These are phyloP conservation scores for Platanus orientalis DNA, from an alignment of 164 flowering plant species.

Conservation along the genomic window DNA sequence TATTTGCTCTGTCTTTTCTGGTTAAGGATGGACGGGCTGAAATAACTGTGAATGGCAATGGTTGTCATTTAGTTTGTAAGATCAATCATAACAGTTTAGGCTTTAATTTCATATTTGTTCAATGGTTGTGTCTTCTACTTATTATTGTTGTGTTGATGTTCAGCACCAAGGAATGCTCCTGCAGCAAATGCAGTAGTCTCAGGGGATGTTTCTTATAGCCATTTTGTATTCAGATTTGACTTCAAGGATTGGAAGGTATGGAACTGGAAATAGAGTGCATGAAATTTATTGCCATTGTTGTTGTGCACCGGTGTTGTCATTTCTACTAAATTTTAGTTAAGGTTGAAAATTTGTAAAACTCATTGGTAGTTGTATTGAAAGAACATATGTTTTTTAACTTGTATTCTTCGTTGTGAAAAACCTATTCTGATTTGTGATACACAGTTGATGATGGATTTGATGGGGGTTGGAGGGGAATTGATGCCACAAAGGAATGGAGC, in stretches of 20 bases:
- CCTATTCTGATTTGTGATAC: not conserved
- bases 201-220: slow-evolving; percentile 58
- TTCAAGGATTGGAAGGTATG: slow-evolving; percentile 89
- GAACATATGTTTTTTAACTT: no score
- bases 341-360: not conserved
- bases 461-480: slow-evolving; percentile 31
- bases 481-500: slow-evolving; percentile 28
- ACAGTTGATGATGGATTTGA: slow-evolving; percentile 29
- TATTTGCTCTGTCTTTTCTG: slow-evolving; percentile 84
- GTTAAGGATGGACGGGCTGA: slow-evolving; percentile 88
- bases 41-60: slow-evolving; percentile 45
- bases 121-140: not conserved
- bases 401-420: no score
- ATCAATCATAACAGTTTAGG: not conserved
- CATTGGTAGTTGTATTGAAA: not conserved
- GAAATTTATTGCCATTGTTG: not conserved
- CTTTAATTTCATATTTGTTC: not conserved
- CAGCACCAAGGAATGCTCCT: slow-evolving; percentile 92
- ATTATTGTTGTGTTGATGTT: slow-evolving; percentile 3
- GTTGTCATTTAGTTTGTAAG: slow-evolving; percentile 77
- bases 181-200: slow-evolving; percentile 46
- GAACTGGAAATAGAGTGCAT: not conserved
- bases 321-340: no score
- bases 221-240: slow-evolving; percentile 86
- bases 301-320: not conserved